These are phyloP conservation scores for Closterium sp. DNA, from an alignment of 139 green algal genomes.

Conservation along the genomic window DNA sequence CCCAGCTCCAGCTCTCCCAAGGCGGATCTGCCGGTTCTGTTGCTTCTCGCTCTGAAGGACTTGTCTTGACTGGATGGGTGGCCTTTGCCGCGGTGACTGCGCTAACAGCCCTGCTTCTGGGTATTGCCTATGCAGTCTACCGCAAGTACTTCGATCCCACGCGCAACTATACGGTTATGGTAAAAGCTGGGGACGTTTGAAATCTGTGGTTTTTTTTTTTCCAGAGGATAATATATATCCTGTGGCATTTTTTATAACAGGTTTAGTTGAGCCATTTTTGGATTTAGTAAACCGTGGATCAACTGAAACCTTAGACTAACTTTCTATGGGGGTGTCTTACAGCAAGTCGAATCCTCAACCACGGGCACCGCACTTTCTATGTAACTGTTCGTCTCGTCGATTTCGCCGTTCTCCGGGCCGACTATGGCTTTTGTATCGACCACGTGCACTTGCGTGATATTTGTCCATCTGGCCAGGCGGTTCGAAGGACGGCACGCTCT, in stretches of 20 bases:
- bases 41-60: background rate
- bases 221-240: background rate
- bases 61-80: background rate
- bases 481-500: background rate
- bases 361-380: no score
- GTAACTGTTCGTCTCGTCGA: background rate
- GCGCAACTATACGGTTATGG: background rate
- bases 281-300: no score
- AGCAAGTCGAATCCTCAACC: no score
- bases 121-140: background rate
- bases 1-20: background rate
- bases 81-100: background rate
- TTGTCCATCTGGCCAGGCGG: background rate
- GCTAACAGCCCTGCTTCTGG: background rate
- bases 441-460: background rate
- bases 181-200: conserved; percentile 6
- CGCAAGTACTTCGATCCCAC: background rate
- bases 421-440: background rate
- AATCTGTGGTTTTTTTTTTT: no score
- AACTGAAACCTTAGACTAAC: no score
- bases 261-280: no score
- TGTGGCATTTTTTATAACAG: no score
- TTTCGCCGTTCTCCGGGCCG: background rate
- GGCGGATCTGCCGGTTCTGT: background rate
- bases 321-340: no score